phyloP scores from a whole-genome alignment of 805 yeast species.

The Candida odintsovae region DNA sequence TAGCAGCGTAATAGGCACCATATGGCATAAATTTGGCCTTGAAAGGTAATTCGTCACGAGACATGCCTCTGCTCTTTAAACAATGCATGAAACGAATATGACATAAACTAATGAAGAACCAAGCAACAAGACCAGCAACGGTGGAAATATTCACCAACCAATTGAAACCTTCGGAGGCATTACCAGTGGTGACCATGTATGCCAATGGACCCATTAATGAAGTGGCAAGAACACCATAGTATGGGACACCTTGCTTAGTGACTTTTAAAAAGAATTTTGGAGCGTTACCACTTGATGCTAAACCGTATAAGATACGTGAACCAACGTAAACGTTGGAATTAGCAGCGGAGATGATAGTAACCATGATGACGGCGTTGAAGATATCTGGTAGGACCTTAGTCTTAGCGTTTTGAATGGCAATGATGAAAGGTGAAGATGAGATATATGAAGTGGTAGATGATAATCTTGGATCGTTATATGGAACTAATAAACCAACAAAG shows the following conservation, averaged over 20 bases:
- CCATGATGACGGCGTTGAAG: slow-evolving; percentile 63
- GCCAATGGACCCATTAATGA: slow-evolving; percentile 60
- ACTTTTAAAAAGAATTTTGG: slow-evolving; percentile 47
- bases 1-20: slow-evolving; percentile 57
- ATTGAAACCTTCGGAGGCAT: slow-evolving; percentile 54
- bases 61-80: slow-evolving; percentile 54
- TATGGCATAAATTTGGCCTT: slow-evolving; percentile 67
- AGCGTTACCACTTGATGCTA: slow-evolving; percentile 54
- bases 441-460: slow-evolving; percentile 32
- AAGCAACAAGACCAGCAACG: slow-evolving; percentile 67
- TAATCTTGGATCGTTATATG: slow-evolving; percentile 52
- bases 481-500: slow-evolving; percentile 66
- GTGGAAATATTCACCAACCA: slow-evolving; percentile 74
- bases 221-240: slow-evolving; percentile 48
- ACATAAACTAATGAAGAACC: slow-evolving; percentile 65
- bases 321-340: slow-evolving; percentile 73
- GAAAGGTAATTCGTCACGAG: slow-evolving; percentile 66
- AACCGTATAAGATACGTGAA: slow-evolving; percentile 59
- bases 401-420: slow-evolving; percentile 65
- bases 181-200: slow-evolving; percentile 45
- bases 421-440: slow-evolving; percentile 64
- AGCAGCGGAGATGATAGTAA: slow-evolving; percentile 69
- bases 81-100: slow-evolving; percentile 70
- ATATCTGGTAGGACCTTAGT: slow-evolving; percentile 62
- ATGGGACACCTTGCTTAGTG: slow-evolving; percentile 58